These are phyloP conservation scores for Penicillium robsamsonii DNA, from an alignment of 495 filamentous ascomycete species.

Conservation along the genomic window DNA sequence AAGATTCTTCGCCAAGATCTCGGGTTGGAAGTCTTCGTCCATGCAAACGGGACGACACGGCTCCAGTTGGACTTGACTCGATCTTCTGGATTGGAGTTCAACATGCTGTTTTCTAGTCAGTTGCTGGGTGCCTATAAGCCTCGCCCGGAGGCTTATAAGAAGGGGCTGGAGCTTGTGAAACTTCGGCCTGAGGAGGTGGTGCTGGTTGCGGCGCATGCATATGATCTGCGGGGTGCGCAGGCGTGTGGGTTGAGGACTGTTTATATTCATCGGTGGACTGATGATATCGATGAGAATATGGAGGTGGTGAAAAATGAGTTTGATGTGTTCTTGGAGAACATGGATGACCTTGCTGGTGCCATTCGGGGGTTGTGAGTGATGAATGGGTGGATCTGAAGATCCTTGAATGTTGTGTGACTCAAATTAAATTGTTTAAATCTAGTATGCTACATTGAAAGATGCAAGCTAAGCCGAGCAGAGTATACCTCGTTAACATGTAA, in stretches of 20 bases:
- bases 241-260: constrained; percentile 46
- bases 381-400: not conserved
- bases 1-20: constrained; percentile 21
- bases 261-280: constrained; percentile 54
- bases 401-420: not conserved
- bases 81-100: constrained; percentile 48
- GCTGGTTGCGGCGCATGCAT: constrained; percentile 55
- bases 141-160: constrained; percentile 42
- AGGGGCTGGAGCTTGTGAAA: constrained; percentile 43
- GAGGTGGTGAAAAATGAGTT: constrained; percentile 40
- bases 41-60: constrained; percentile 55
- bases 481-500: no score
- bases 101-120: constrained; percentile 53
- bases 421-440: no score
- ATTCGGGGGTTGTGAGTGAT: constrained; percentile 15
- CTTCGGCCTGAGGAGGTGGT: constrained; percentile 47
- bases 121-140: constrained; percentile 51
- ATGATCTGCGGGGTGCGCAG: constrained; percentile 49
- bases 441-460: no score
- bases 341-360: constrained; percentile 27
- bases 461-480: no score
- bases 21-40: constrained; percentile 41
- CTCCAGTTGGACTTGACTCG: constrained; percentile 52
- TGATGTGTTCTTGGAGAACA: constrained; percentile 48
- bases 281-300: constrained; percentile 54